Evolutionary conservation across 208 protist species (phyloP).

Genomic region (Leishmania tropica): DNA sequence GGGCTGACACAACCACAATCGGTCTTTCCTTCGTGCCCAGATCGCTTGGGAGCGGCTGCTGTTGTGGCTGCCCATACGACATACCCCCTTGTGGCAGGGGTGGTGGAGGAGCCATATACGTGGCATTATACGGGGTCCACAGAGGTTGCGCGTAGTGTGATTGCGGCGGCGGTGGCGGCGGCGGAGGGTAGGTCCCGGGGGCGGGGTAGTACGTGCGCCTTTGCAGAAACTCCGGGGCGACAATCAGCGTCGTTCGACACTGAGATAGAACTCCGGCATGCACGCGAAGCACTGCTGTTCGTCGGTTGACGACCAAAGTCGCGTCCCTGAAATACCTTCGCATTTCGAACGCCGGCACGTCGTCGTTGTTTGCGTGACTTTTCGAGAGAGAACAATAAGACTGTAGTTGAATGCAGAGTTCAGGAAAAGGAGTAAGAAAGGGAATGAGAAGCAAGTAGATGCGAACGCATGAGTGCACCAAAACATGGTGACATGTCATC

Average conservation of each 20-base stretch:
- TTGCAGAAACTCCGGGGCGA: constrained; percentile 32
- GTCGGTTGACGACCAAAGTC: constrained; percentile 22
- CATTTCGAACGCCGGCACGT: constrained; percentile 9
- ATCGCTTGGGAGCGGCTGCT: constrained; percentile 36
- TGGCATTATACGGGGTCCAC: constrained; percentile 22
- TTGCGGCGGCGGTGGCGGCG: constrained; percentile 37
- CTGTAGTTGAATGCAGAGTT: constrained; percentile 1
- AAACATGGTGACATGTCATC: neutral
- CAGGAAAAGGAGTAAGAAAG: constrained; percentile 5
- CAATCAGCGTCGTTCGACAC: constrained; percentile 23
- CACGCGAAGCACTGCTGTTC: constrained; percentile 23
- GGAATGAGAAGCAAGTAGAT: neutral
- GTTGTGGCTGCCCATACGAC: constrained; percentile 13
- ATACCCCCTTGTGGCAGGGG: constrained; percentile 22
- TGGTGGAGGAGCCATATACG: constrained; percentile 18
- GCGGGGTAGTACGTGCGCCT: constrained; percentile 37
- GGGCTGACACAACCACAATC: constrained; percentile 77
- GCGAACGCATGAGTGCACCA: neutral
- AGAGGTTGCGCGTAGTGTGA: constrained; percentile 24
- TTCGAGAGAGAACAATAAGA: neutral
- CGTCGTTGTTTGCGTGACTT: neutral
- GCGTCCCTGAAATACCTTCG: constrained; percentile 17
- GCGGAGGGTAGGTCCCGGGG: constrained; percentile 44
- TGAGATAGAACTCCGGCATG: neutral
- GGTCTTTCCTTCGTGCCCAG: constrained; percentile 80